These are phyloP conservation scores for Leucaena leucocephala DNA, from an alignment of 306 rosid genomes.

Conservation along the genomic window DNA sequence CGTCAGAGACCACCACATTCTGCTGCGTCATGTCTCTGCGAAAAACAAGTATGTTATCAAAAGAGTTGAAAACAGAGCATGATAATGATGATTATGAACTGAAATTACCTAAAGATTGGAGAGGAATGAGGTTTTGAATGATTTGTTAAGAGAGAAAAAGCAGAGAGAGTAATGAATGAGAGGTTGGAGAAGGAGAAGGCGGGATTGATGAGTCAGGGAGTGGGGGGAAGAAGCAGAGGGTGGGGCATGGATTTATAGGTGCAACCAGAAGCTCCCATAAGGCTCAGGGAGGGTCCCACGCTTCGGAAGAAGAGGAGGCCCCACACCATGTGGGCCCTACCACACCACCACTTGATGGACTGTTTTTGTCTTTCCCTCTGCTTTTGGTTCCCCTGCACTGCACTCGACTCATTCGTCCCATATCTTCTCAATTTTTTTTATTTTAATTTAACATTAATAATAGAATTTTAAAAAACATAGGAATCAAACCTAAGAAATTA, in stretches of 20 bases:
- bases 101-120: constrained; percentile 24
- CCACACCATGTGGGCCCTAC: too few species aligned
- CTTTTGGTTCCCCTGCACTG: too few species aligned
- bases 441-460: too few species aligned
- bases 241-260: constrained; percentile 59
- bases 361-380: too few species aligned
- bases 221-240: constrained; percentile 31
- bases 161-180: background rate
- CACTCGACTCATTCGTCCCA: too few species aligned
- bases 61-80: background rate
- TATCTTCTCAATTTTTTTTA: too few species aligned
- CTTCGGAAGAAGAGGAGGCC: too few species aligned
- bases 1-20: constrained; percentile 62
- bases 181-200: background rate
- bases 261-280: constrained; percentile 33
- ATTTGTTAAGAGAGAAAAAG: background rate
- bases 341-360: too few species aligned
- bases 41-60: background rate
- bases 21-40: constrained; percentile 69
- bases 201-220: background rate
- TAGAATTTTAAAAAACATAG: too few species aligned
- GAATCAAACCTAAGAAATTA: too few species aligned
- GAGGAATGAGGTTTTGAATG: background rate
- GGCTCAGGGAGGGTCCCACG: constrained; percentile 37
- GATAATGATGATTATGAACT: background rate